Evolutionary conservation across 2,329 filamentous ascomycete species (phyloP), one percentile per base, ranked within the genome.

Genomic region (Aspergillus oerlinghausenensis): DNA sequence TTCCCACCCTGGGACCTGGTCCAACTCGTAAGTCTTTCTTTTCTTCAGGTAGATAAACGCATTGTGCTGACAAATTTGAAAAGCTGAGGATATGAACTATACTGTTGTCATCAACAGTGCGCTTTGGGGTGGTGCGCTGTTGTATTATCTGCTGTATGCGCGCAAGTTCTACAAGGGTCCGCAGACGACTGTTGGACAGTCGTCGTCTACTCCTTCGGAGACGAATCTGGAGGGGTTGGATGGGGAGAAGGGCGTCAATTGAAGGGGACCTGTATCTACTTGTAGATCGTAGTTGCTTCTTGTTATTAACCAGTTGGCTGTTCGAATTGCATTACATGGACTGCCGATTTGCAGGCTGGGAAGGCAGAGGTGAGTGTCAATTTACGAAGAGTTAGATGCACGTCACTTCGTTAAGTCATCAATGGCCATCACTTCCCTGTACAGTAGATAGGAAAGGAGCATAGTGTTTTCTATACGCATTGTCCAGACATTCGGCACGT

Each of bases 121-220:
- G 1, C 78, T 86, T 2, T 86, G 84, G 84, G 75, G 77, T 10
- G 82, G 82, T 3, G 76, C 79, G 0, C 59, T 84, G 57, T 49
- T 77, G 2, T 85, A 85, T 68, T 86, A 85, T 65, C 76, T 75
- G 60, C 60, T 83, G 26, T 77, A 82, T 70, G 84, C 83, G 6
- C 73, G 78, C 54, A 85, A 84, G 66, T 85, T 82, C 77, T 85
- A 84, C 63, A 83, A 74, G 1, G 83, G 84, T 0, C 84, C 84
- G 3, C 83, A 82, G 72, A 79, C 79, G 49, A 86, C 83, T 2
- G 72, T 85, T 52, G 75, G 75, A n/a, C 57, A 55, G 1, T 61
- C 63, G 49, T 60, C 58, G 9, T 45, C 54, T 29, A 57, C 49
- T 32, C 50, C 52, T 3, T 55, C 60, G 19, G 54, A 57, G 49